Evolutionary conservation across 2,329 filamentous ascomycete species (phyloP), one percentile per base, ranked within the genome.

Genomic region (Cercospora brassicicola): DNA sequence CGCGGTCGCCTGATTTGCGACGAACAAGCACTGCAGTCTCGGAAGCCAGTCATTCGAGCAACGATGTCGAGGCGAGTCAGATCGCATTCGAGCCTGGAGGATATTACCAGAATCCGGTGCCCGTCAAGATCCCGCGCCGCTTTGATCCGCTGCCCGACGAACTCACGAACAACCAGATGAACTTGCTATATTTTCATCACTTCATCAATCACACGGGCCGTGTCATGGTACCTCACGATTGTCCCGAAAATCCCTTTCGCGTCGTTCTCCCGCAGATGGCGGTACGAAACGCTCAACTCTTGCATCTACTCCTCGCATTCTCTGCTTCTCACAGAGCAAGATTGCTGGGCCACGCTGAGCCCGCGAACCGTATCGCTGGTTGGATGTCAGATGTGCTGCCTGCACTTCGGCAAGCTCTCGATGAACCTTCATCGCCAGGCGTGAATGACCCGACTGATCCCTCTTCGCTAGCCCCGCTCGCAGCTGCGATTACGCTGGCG

Each of bases 361-460:
- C 92, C 5, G 86, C 85, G 6, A 90, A 90, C 76, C 88, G 92
- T 23, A 95, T 96, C 71, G 91, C 92, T 2, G 83, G 88, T 45
- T 95, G 91, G 90, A 91, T 95, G 28, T 86, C 90, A 75, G 88
- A 92, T 72, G 91, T 92, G n/a, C 90, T 91, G 69, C 91, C 91
- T 0, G 87, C 88, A 15, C 84, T 96, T 20, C 87, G 91, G 30
- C 80, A 86, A 68, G 89, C 91, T 1, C 83, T 95, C 4, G 69
- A 68, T 59, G 74, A 76, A 31, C 74, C 74, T 1, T 67, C 72
- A 1, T 73, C 72, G 4, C 73, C 73, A 11, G 71, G 69, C 15
- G 45, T 65, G 4, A 57, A 68, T 2, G 77, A 77, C 51, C 71
- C 86, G 0, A 83, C 84, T 45, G 84, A 86, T 69, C 86, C 88